These are phyloP conservation scores for Coniferiporia sulphurascens DNA, from an alignment of 1,284 basidiomycete genomes.

Conservation along the genomic window DNA sequence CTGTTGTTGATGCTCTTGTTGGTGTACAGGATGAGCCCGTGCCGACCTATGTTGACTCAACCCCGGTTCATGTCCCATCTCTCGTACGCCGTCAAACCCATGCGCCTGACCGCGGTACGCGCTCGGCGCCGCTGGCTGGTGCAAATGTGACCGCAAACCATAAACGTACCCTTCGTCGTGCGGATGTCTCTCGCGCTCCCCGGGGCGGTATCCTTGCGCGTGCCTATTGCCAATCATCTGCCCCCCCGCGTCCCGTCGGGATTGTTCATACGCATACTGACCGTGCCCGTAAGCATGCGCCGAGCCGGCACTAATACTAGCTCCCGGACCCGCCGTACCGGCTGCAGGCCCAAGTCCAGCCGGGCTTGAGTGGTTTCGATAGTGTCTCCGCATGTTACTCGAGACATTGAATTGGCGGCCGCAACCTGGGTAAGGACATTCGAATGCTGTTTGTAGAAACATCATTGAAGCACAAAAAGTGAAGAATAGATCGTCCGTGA, in stretches of 20 bases:
- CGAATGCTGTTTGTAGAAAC: slow-evolving; percentile 45
- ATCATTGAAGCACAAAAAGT: not conserved
- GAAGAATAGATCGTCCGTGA: not conserved
- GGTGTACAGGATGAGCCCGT: no score
- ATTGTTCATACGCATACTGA: no score
- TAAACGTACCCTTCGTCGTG: no score
- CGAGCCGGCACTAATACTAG: not conserved
- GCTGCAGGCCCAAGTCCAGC: no score
- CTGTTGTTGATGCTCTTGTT: no score
- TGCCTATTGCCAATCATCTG: no score
- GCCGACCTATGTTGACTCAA: no score
- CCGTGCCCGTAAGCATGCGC: not conserved
- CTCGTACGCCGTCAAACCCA: not conserved
- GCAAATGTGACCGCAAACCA: not conserved
- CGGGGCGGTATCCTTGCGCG: no score
- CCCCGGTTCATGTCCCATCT: not conserved
- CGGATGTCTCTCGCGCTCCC: no score
- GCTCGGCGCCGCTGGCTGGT: not conserved
- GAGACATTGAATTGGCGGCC: slow-evolving; percentile 38
- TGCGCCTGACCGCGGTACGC: not conserved
- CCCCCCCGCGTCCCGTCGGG: no score
- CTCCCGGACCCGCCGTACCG: no score
- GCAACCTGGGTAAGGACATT: slow-evolving; percentile 43
- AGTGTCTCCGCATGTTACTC: slow-evolving; percentile 40
- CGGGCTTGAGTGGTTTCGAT: slow-evolving; percentile 29